A percentile compares a stretch with the other conserved stretches of the same genome.
Evolutionary conservation across 352 stramenopile species (phyloP).

Genomic region (Globisporangium cystogenes): DNA sequence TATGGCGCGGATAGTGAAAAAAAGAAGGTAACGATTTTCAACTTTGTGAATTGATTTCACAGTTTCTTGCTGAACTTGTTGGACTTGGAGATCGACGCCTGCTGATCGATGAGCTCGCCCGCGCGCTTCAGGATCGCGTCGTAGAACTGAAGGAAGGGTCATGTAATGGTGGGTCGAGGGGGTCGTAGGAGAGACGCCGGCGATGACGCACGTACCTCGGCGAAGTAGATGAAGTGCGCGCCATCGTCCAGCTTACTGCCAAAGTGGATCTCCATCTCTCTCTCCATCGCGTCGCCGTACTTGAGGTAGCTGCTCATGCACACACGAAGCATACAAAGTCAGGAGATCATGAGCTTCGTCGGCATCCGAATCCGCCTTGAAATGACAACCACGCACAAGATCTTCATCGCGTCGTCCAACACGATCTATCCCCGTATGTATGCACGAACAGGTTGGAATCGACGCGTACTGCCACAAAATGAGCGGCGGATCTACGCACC

Average conservation of each 20-base stretch:
- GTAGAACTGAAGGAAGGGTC: constrained; percentile 30
- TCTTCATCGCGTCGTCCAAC: constrained; percentile 73
- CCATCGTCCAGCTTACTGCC: constrained; percentile 56
- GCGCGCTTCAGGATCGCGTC: constrained; percentile 49
- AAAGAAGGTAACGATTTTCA: too few species aligned
- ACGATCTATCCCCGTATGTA: constrained; percentile 60
- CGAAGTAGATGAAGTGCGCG: constrained; percentile 56
- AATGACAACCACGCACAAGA: constrained; percentile 36
- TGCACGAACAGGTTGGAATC: too few species aligned
- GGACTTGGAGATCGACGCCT: constrained; percentile 32
- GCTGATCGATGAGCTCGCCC: constrained; percentile 60
- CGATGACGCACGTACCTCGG: constrained; percentile 24
- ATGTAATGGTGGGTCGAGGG: not conserved
- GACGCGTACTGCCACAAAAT: too few species aligned
- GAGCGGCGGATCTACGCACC: not conserved
- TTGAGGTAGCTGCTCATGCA: constrained; percentile 49
- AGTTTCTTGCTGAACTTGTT: constrained; percentile 49
- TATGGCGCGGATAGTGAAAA: too few species aligned
- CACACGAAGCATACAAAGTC: not conserved
- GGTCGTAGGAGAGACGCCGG: not conserved
- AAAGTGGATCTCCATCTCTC: constrained; percentile 76
- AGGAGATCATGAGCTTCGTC: not conserved
- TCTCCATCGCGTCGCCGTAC: constrained; percentile 71
- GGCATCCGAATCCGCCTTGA: too few species aligned
- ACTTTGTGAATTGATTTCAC: constrained; percentile 2